Evolutionary conservation across 23 red algal genomes (phyloP), one percentile per base, ranked within the genome.

Genomic region (Gracilaria domingensis): DNA sequence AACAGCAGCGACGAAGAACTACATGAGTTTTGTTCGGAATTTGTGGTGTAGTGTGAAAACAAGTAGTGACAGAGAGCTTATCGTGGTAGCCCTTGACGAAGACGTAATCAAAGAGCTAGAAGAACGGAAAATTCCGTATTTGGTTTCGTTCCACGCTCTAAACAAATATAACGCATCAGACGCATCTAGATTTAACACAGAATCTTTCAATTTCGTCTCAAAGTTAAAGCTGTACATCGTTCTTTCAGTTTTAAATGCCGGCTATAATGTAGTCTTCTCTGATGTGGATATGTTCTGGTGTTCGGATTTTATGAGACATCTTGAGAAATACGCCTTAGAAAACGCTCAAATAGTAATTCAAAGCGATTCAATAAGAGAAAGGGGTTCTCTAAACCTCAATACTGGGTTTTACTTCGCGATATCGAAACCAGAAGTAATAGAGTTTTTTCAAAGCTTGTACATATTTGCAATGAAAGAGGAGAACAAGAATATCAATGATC

Each of bases 281-380:
- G 67, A 73, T 44, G 35, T 73, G 0, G 67, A 73, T 21, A 18
- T 73, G 0, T 20, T 73, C 1, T 73, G 67, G 67, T 73, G 67
- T 16, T 44, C 12, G 4, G 16, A 73, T 29, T 23, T 44, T 24
- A n/a, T 73, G 20, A 23, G 7, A 44, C 35, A 73, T 14, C 18
- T 73, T 11, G 35, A 40, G 20, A 3, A 2, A 1, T 73, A 44
- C 67, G 34, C 38, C 2, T 44, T 16, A 11, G 8, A 18, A 0
- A 12, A 37, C 20, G 67, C 2, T 4, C 0, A 73, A 4, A 73
- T 73, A 44, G 67, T 44, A 2, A 73, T 73, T 20, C 67, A 73
- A 42, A 73, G 20, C 34, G 67, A 73, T 29, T 37, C 67, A n/a
- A 8, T 0, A 7, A 2, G 67, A 44, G 67, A 73, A 23, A 23